Base-by-base conservation (phyloP, 345 rosid genomes). In the Raphanus sativus region DNA sequence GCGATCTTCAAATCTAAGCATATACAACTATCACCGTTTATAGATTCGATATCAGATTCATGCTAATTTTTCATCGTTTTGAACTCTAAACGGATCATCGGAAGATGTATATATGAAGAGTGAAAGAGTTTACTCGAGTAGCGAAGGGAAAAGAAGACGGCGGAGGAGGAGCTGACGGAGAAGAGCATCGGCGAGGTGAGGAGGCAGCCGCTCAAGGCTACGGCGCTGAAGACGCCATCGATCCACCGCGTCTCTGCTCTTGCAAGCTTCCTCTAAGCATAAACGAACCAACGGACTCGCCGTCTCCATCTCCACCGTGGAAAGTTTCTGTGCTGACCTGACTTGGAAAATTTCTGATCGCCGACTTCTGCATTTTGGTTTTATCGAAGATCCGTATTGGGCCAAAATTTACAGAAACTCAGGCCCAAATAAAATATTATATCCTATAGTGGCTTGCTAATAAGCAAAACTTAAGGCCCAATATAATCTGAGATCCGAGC, bases 131-230 rank as follows among this genome's bases (percentile, higher is more conserved):
- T 85, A 94, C 98, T 89, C 98, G 73, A 95, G 97, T 76, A 95
- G 80, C 65, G 98, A 90, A 75, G 99, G 99, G 67, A 73, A 91
- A 73, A 95, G 94, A 65, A 92, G 90, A 77, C 89, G 87, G 69
- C 89, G 91, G 15, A 3, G 87, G 77, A 77, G 81, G 76, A 95
- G 98, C 59, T 79, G 83, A 30, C 78, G 87, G 81, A 95, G 80
- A 42, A 95, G 87, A 68, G 89, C 84, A 67, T 87, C 89, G 73
- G 99, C 93, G 34, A 95, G 97, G 75, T 79, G 84, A 77, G 92
- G 68, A 62, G 98, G 99, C 74, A 95, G 24, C 13, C 89, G 84
- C 61, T 88, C 90, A 25, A 95, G 85, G 45, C 84, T 82, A 78
- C 98, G 86, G 11, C 91, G 84, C 79, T 92, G 99, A 55, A 74